phyloP scores from a whole-genome alignment of 2,329 filamentous ascomycete species.

The Ophiocordyceps polyrhachis-furcata region DNA sequence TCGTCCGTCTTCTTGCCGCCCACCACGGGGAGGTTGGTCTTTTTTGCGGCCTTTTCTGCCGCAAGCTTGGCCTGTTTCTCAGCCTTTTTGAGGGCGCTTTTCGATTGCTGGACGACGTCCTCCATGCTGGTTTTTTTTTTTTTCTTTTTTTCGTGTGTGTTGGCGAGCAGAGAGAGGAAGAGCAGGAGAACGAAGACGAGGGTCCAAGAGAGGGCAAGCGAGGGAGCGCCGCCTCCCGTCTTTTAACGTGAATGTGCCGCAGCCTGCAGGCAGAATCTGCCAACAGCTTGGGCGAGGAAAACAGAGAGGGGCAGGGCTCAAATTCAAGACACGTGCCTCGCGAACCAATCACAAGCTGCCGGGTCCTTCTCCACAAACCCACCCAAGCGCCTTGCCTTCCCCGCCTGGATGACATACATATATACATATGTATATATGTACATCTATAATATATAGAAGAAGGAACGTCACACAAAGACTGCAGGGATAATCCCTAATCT shows the following conservation, averaged over 20 bases:
- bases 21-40: slow-evolving; percentile 28
- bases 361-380: background rate
- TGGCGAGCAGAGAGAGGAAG: background rate
- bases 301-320: slow-evolving; percentile 4
- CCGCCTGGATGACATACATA: too few relatives aligned
- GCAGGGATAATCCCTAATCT: too few relatives aligned
- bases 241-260: background rate
- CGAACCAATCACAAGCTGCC: slow-evolving; percentile 3
- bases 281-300: slow-evolving; percentile 2
- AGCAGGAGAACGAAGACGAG: background rate
- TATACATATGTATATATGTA: too few relatives aligned
- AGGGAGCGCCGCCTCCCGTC: slow-evolving; percentile 2
- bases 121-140: slow-evolving; percentile 9
- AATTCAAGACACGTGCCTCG: slow-evolving; percentile 3
- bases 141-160: background rate
- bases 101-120: slow-evolving; percentile 24
- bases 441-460: too few relatives aligned
- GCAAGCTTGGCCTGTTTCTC: slow-evolving; percentile 44
- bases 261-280: slow-evolving; percentile 5
- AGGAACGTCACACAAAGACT: too few relatives aligned
- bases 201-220: background rate
- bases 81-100: slow-evolving; percentile 47
- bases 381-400: background rate
- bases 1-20: slow-evolving; percentile 43
- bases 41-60: slow-evolving; percentile 42